A percentile compares a stretch with the other conserved stretches of the same genome.
These are phyloP conservation scores for Penicillium manginii DNA, from an alignment of 495 filamentous ascomycete species.

Conservation along the genomic window DNA sequence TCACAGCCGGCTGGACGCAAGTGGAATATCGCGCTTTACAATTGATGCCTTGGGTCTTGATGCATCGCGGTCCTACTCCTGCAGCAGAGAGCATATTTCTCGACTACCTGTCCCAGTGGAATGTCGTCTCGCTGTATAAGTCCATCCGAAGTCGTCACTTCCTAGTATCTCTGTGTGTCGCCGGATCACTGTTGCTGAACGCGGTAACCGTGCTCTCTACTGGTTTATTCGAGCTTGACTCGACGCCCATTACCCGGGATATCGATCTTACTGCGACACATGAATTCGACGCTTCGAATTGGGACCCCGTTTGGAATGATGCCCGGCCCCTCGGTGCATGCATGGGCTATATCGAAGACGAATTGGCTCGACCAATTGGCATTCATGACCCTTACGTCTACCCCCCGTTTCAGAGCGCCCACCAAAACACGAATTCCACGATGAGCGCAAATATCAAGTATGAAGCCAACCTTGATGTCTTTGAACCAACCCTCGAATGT, in stretches of 20 bases:
- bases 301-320: too few species aligned
- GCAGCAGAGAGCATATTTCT: conserved; percentile 19
- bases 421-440: too few species aligned
- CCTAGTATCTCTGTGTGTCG: conserved; percentile 11
- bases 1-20: conserved; percentile 15
- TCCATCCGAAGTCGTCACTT: conserved; percentile 8
- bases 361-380: too few species aligned
- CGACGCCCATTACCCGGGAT: not conserved
- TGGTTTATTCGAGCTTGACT: conserved; percentile 17
- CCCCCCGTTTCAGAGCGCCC: too few species aligned
- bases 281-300: too few species aligned
- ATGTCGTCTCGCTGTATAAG: conserved; percentile 7
- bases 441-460: too few species aligned
- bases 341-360: too few species aligned
- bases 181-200: conserved; percentile 13
- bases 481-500: too few species aligned
- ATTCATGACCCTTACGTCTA: too few species aligned
- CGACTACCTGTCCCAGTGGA: conserved; percentile 21
- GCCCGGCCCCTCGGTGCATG: too few species aligned
- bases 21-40: conserved; percentile 15
- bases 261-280: not conserved
- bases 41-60: conserved; percentile 18
- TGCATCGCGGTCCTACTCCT: conserved; percentile 7
- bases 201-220: conserved; percentile 19
- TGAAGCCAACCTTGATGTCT: too few species aligned